Conservation (phyloP, 2,329 filamentous ascomycete species). For the Fusarium cicatricum region DNA sequence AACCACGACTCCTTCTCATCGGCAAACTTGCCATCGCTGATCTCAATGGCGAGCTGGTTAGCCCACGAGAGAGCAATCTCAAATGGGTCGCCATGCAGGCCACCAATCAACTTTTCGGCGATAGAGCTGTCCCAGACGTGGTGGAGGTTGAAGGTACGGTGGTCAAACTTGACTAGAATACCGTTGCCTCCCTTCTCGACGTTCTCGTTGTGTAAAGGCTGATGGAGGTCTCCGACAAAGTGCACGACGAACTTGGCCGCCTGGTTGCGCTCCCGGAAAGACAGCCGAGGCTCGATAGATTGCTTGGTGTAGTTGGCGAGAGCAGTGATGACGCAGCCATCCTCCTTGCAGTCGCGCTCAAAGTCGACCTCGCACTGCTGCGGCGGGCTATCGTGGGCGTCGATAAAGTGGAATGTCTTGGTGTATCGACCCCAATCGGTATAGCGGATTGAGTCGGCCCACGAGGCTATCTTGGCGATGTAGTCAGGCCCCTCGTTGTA, state of each 20-base stretch:
- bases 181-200: constrained; percentile 72
- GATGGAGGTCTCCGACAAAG: constrained; percentile 75
- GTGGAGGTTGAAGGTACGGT: constrained; percentile 69
- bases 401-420: constrained; percentile 73
- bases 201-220: constrained; percentile 72
- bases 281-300: constrained; percentile 56
- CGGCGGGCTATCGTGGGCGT: constrained; percentile 70
- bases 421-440: constrained; percentile 69
- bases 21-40: constrained; percentile 64
- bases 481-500: constrained; percentile 63
- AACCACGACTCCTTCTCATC: constrained; percentile 62
- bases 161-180: constrained; percentile 70
- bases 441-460: constrained; percentile 73
- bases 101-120: constrained; percentile 69
- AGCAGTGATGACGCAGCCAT: constrained; percentile 69
- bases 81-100: constrained; percentile 58
- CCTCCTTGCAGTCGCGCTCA: constrained; percentile 67
- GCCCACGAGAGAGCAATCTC: constrained; percentile 64
- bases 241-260: constrained; percentile 73
- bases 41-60: constrained; percentile 60
- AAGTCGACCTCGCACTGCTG: constrained; percentile 64
- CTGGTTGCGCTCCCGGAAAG: constrained; percentile 58
- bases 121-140: constrained; percentile 78
- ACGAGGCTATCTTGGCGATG: constrained; percentile 69
- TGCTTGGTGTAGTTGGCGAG: constrained; percentile 68